Conservation (phyloP, 805 yeast species). For the Clavispora santaluciae region DNA sequence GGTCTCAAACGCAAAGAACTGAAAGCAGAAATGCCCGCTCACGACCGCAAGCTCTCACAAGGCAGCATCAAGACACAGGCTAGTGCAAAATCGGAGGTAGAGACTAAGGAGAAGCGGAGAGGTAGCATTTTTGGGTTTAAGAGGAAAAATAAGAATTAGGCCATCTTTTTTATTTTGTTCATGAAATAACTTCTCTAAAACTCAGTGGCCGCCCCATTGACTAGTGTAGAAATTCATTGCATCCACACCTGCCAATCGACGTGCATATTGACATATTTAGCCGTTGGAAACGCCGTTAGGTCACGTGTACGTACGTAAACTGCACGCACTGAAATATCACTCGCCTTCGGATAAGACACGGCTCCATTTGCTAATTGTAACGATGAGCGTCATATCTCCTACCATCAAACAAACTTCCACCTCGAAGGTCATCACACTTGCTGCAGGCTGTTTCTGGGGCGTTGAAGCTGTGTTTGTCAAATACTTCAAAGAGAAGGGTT, state of each 20-base stretch:
- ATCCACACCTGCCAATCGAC: too few species aligned
- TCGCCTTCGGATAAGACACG: too few species aligned
- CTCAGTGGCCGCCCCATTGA: too few species aligned
- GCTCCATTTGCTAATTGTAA: too few species aligned
- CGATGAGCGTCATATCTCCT: constrained; percentile 24
- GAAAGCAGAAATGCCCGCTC: constrained; percentile 15
- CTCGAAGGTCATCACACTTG: constrained; percentile 36
- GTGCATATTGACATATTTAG: background rate
- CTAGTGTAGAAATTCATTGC: too few species aligned
- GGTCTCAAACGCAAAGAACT: constrained; percentile 30
- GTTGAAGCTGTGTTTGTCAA: constrained; percentile 79
- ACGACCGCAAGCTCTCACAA: constrained; percentile 18
- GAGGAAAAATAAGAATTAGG: constrained; percentile 14
- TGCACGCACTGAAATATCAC: too few species aligned
- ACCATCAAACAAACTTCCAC: constrained; percentile 30
- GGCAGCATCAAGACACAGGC: constrained; percentile 15
- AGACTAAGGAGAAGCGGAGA: constrained; percentile 13
- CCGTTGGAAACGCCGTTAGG: background rate
- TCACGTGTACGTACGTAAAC: background rate
- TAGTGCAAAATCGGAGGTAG: constrained; percentile 5
- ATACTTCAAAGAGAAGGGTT: constrained; percentile 57
- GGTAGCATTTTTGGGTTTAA: constrained; percentile 37
- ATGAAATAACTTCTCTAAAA: background rate
- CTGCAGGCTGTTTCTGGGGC: constrained; percentile 82
- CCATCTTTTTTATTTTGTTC: background rate